Conservation (phyloP, 345 rosid species). For the Brassica rapa region DNA sequence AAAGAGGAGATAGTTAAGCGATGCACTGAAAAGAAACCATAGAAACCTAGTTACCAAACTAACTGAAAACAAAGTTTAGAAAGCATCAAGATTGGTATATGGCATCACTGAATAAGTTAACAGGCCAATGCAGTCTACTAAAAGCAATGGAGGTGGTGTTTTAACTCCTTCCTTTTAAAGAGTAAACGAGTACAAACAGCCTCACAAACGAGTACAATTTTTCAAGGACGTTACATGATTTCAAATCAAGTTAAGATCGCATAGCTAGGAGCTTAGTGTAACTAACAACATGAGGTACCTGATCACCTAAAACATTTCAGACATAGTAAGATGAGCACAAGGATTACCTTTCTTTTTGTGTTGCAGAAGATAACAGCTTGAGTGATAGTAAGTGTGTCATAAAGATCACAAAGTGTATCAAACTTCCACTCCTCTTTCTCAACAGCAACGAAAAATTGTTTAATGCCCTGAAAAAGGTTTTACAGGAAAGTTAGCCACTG, state of each 20-base stretch:
- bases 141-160: not conserved
- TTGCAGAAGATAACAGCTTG: conserved; percentile 99
- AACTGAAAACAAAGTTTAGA: not conserved
- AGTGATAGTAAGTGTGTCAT: conserved; percentile 91
- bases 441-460: conserved; percentile 91
- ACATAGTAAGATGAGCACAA: conserved; percentile 1
- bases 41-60: conserved; percentile 1
- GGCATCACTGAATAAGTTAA: not conserved
- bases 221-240: not conserved
- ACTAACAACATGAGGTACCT: conserved; percentile 7
- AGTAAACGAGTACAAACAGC: not conserved
- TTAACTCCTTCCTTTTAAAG: not conserved
- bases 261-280: not conserved
- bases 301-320: conserved; percentile 39
- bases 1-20: not conserved
- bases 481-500: conserved; percentile 4
- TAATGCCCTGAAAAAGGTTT: conserved; percentile 69
- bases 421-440: conserved; percentile 99
- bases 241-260: conserved; percentile 11
- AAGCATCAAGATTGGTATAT: conserved; percentile 3
- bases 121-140: not conserved
- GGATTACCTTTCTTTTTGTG: conserved; percentile 84
- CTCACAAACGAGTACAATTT: not conserved
- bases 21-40: not conserved
- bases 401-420: conserved; percentile 93